Base-by-base conservation (phyloP, 176 grass and related monocot genomes). In the maize (Zea mays) region DNA sequence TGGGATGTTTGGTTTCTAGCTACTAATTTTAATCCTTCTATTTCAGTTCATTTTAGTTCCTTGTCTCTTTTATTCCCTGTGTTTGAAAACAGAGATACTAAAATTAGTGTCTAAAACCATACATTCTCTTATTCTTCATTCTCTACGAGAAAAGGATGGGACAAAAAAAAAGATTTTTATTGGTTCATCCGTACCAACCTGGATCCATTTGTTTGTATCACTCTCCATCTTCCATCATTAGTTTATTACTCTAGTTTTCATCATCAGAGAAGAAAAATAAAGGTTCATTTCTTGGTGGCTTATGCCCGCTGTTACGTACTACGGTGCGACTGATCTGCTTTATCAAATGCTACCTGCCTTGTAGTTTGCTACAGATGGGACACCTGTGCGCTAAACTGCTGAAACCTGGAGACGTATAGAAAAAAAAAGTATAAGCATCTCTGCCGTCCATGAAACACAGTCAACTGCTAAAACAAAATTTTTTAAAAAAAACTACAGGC, bases 341-440 rank as follows among this genome's bases (percentile, higher is more conserved):
- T n/a, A 79, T 55, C 38, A 41, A 52, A 43, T 50, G 80, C 46
- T 19, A 38, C 5, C 6, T 15, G 1, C 70, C 21, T 82, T 74
- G 80, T 35, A 65, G 46, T 82, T 74, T 43, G 61, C 80, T 66
- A 66, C 71, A 73, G 13, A 65, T 73, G 59, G 14, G 20, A n/a
- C 50, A 57, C 10, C 58, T 7, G 8, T 61, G 27, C 1, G 8
- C 16, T 14, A 73, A 73, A 73, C 56, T 40, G 0, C 2, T 49
- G 62, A 65, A 65, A 40, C 45, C 10, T 65, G 15, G 61, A 52
- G 45, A 50, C 11, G 16, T 27, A 77, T 77, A 39, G 27, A 27
- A 27, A 48, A 56, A 56, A 33, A 21, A 62, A 38, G n/a, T n/a
- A 64, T 50, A 36, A 37, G 43, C 43, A 36, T 36, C 57, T 46